Evolutionary conservation across 768 basidiomycete genomes (phyloP).

Genomic region (Pleurotus eryngii): DNA sequence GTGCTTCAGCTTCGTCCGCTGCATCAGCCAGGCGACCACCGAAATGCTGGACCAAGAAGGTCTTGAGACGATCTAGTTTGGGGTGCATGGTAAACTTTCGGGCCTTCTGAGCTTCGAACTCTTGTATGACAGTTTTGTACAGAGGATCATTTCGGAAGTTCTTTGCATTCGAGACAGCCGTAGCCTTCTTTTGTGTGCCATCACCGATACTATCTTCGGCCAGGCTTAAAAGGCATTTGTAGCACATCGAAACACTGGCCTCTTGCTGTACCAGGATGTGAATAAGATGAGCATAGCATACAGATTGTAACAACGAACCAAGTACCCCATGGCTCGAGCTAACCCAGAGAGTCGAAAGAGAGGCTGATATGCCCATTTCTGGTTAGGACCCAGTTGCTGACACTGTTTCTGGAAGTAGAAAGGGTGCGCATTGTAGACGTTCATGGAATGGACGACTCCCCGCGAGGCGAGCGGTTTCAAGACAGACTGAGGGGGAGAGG

Average conservation of each 20-base stretch:
- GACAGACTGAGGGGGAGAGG: conserved; percentile 20
- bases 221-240: conserved; percentile 55
- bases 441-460: conserved; percentile 35
- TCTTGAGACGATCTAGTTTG: conserved; percentile 84
- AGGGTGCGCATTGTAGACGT: conserved; percentile 2
- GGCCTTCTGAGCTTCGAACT: conserved; percentile 58
- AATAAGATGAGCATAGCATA: neutral
- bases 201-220: conserved; percentile 27
- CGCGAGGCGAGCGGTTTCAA: conserved; percentile 33
- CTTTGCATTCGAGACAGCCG: conserved; percentile 35
- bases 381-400: conserved; percentile 30
- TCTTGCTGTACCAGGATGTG: conserved; percentile 55
- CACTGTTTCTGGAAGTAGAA: conserved; percentile 48
- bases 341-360: conserved; percentile 53
- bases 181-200: conserved; percentile 34
- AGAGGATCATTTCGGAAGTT: conserved; percentile 48
- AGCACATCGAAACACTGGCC: conserved; percentile 77
- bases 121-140: conserved; percentile 63
- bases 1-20: conserved; percentile 27
- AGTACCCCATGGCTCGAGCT: conserved; percentile 83
- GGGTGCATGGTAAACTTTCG: conserved; percentile 72
- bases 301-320: conserved; percentile 42
- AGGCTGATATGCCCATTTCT: conserved; percentile 47
- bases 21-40: conserved; percentile 44
- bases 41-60: conserved; percentile 79